Evolutionary conservation across 1,139 yeast genomes (phyloP), one percentile per base, ranked within the genome.

Genomic region (Scheffersomyces illinoinensis): DNA sequence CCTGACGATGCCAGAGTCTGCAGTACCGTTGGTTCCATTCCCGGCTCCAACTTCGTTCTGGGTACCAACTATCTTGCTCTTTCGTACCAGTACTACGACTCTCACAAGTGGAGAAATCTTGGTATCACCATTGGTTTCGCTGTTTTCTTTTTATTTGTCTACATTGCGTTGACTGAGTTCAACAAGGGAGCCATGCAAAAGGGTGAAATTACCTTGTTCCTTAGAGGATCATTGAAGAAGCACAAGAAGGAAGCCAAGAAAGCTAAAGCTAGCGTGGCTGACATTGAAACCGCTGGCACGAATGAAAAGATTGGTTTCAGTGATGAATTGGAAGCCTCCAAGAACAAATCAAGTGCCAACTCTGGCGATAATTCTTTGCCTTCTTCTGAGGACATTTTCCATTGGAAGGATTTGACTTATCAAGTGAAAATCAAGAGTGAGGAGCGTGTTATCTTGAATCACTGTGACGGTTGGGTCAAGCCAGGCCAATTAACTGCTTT

Each of bases 101-200:
- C 76, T 8, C 93, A 92, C 71, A 84, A 85, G 68, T 92, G 97
- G 97, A 87, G 97, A 77, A 88, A 92, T 69, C 85, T 87, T 64
- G 97, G 97, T 70, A 88, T 92, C 64, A 75, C 83, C 51, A 58
- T 87, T 60, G 91, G 80, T 1, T 90, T 83, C 68, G 73, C 77
- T 46, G 55, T 86, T 33, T 81, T 87, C 71, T 88, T 89, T 73
- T 75, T 88, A 57, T 66, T 66, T 53, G 77, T 85, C 18, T 88
- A 89, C 68, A 72, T 91, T 66, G 53, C 78, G 8, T 81, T 86
- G 61, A 85, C 88, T 61, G 93, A 89, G 75, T 75, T 76, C 62
- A 88, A 88, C 68, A 89, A 87, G 68, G 91, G 93, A 71, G 86
- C 91, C 23, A 85, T 87, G 76, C 93, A 91, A 71, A 89, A 87